phyloP scores from a whole-genome alignment of 2,329 filamentous ascomycete genomes.

The Cladophialophora psammophila region DNA sequence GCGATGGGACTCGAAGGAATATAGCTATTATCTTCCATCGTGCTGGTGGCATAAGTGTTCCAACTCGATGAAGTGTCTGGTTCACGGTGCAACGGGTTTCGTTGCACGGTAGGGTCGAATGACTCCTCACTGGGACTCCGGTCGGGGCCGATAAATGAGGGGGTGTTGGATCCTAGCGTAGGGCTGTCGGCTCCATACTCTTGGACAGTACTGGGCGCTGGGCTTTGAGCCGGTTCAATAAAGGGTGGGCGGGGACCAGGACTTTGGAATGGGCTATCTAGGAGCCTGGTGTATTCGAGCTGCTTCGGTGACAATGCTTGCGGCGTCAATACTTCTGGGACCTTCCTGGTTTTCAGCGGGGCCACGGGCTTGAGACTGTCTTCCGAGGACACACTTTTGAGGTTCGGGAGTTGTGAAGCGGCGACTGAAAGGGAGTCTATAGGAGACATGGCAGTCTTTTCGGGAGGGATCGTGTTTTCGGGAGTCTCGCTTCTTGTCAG shows the following conservation, averaged over 20 bases:
- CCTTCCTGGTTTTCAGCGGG: conserved; percentile 52
- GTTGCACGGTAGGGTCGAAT: conserved; percentile 11
- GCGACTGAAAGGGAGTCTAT: conserved; percentile 45
- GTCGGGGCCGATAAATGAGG: conserved; percentile 16
- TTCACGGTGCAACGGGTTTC: conserved; percentile 34
- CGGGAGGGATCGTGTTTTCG: conserved; percentile 7
- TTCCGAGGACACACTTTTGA: conserved; percentile 40
- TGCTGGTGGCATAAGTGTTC: conserved; percentile 67
- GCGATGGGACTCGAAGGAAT: conserved; percentile 44
- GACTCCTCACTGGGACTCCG: conserved; percentile 33
- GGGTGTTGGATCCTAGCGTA: conserved; percentile 29
- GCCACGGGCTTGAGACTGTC: conserved; percentile 52
- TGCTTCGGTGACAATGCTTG: conserved; percentile 22
- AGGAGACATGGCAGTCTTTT: conserved; percentile 27
- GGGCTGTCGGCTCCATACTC: conserved; percentile 33
- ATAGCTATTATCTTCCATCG: conserved; percentile 43
- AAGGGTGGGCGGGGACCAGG: conserved; percentile 23
- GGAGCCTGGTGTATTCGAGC: conserved; percentile 14
- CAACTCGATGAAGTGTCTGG: conserved; percentile 61
- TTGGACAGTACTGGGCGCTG: conserved; percentile 23
- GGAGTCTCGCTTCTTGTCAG: conserved; percentile 6
- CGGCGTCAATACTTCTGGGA: conserved; percentile 42
- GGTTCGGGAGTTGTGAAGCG: conserved; percentile 41
- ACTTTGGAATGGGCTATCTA: conserved; percentile 37
- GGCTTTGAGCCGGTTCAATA: conserved; percentile 22